Base-by-base conservation (phyloP, 371 early-diverging fungal species). In the Mucor mucedo region DNA sequence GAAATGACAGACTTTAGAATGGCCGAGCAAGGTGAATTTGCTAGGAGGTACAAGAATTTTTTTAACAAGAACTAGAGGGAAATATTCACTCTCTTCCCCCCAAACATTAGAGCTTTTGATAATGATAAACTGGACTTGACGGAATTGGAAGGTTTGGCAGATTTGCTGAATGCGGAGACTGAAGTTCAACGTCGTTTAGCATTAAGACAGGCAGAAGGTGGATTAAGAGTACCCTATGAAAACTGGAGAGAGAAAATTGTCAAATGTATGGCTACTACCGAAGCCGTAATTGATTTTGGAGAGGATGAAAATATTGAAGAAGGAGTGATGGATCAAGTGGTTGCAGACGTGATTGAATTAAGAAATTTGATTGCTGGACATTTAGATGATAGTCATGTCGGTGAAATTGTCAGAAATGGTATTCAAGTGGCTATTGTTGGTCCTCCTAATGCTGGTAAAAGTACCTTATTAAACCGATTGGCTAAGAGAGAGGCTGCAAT, bases 381-480 rank as follows among this genome's bases (percentile, higher is more conserved):
- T 69, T 62, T 87, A 41, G 68, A 89, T 41, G 92, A 92, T 66
- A 74, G 77, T 65, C 85, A 83, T 45, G 75, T 89, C 0, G 94
- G 92, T 47, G 92, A 92, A 63, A 89, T 93, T 9, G 67, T 93
- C 11, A 76, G 92, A 16, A 81, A 76, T 60, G 94, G 94, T 28
- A 82, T 93, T 21, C 83, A 86, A 32, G 79, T 91, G 35, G 84
- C 92, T 3, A 87, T 94, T 49, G 76, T 90, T 4, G 94, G 94
- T 0, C 91, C 93, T 48, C 92, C 93, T 0, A 94, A 94, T 68
- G 90, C 90, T 8, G 94, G 94, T 4, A 94, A 94, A 69, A 91
- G 92, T 58, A 89, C 89, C 5, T 72, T 93, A 30, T 65, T 93
- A 1, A 93, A 93, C 62, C 72, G 72, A 47, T 71, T 93, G 39